phyloP scores from a whole-genome alignment of 106 monocot species.

The Chionographis japonica region DNA sequence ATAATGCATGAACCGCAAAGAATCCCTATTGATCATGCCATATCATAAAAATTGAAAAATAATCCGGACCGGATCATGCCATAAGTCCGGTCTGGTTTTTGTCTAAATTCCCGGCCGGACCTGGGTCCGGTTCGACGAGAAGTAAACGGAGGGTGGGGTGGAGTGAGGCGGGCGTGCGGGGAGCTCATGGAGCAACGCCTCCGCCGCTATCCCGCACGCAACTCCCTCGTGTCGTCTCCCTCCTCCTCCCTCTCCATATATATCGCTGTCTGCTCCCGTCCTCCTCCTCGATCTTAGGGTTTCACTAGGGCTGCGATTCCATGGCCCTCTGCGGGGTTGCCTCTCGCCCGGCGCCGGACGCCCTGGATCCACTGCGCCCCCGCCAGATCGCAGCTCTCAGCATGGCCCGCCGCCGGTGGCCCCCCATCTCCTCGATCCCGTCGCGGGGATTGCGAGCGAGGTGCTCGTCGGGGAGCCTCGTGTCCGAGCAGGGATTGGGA shows the following conservation, averaged over 20 bases:
- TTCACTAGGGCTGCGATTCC: background rate
- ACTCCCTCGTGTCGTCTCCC: constrained; percentile 30
- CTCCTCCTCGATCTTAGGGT: background rate
- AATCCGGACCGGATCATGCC: too few species aligned
- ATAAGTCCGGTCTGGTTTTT: too few species aligned
- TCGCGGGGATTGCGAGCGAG: background rate
- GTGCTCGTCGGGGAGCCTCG: constrained; percentile 17
- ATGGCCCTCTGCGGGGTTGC: constrained; percentile 19
- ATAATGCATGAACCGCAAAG: too few species aligned
- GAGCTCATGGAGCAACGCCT: constrained; percentile 55
- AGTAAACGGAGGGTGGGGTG: background rate
- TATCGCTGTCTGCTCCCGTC: background rate
- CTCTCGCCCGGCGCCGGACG: background rate
- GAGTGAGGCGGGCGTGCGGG: constrained; percentile 35
- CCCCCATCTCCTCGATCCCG: too few species aligned
- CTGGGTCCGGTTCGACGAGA: too few species aligned
- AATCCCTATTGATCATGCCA: too few species aligned
- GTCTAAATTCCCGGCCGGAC: too few species aligned
- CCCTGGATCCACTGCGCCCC: background rate
- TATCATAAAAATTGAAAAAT: too few species aligned
- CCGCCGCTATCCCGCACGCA: constrained; percentile 63
- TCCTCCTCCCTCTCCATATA: constrained; percentile 19
- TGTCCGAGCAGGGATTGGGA: constrained; percentile 7
- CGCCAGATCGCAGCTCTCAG: background rate
- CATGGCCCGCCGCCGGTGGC: background rate